Conservation (phyloP, 2,329 filamentous ascomycete species). For the Exophiala sideris region DNA sequence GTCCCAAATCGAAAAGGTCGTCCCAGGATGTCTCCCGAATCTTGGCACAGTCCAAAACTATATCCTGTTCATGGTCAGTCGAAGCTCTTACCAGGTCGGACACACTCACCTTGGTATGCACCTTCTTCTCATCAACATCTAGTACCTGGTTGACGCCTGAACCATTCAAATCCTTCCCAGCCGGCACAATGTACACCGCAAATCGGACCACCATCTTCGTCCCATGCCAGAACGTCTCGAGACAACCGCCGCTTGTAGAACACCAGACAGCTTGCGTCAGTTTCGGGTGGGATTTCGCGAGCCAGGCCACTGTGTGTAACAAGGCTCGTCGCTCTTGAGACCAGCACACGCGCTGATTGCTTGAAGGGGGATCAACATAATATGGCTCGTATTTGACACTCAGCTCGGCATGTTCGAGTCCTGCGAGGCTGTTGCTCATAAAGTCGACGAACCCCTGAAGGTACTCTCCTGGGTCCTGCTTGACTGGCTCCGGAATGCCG, state of each 20-base stretch:
- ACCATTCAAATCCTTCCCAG: background rate
- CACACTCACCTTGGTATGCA: background rate
- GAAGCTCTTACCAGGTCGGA: background rate
- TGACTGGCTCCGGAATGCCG: background rate
- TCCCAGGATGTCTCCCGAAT: background rate
- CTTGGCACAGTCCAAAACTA: background rate
- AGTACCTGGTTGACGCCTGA: background rate
- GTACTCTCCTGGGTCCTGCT: background rate
- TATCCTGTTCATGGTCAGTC: background rate
- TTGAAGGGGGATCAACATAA: background rate
- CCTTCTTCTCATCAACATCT: background rate
- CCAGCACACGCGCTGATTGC: background rate
- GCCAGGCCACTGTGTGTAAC: background rate
- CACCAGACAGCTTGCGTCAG: background rate
- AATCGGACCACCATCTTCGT: background rate
- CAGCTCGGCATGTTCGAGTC: background rate
- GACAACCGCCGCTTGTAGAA: background rate
- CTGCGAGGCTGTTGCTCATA: background rate
- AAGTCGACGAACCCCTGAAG: background rate
- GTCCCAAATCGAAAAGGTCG: background rate
- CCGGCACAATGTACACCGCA: background rate
- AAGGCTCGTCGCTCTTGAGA: background rate
- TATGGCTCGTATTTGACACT: background rate
- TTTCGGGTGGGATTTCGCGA: background rate
- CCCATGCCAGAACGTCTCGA: background rate